phyloP scores from a whole-genome alignment of 768 basidiomycete genomes.

The Macrolepiota albuminosa region DNA sequence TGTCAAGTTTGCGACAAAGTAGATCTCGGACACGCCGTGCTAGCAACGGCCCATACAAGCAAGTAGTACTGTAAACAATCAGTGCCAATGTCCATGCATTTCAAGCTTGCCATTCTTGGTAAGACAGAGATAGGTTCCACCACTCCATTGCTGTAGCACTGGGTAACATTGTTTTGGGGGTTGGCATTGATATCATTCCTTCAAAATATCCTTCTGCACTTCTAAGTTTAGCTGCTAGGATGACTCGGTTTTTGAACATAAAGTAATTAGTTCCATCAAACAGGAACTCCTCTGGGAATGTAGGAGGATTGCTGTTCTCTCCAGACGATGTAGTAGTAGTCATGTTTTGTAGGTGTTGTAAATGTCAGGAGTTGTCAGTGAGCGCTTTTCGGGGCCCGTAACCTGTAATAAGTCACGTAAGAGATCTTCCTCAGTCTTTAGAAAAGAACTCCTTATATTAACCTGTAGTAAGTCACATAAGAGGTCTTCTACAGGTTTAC shows the following conservation, averaged over 20 bases:
- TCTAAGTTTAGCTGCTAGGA: background rate
- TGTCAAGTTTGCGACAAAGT: too few species aligned
- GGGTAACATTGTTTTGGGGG: background rate
- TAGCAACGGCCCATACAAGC: too few species aligned
- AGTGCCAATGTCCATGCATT: background rate
- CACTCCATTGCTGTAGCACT: background rate
- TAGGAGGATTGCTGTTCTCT: too few species aligned
- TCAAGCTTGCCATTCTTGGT: background rate
- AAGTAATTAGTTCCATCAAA: too few species aligned
- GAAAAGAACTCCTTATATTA: too few species aligned
- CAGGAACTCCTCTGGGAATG: too few species aligned
- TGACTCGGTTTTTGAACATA: background rate
- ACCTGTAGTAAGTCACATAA: too few species aligned
- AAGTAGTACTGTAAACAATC: background rate
- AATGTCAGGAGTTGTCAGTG: background rate
- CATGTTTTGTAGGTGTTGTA: background rate
- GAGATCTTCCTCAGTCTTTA: too few species aligned
- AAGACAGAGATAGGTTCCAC: background rate
- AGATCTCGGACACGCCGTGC: too few species aligned
- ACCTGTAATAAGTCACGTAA: background rate
- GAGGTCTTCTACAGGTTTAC: too few species aligned
- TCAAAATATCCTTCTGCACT: background rate
- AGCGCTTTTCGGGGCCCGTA: background rate
- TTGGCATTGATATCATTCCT: background rate
- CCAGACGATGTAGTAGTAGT: background rate